Percentiles rank a stretch among this genome's conserved stretches.
Evolutionary conservation across 2,329 filamentous ascomycete species (phyloP).

Genomic region (Colletotrichum tofieldiae): DNA sequence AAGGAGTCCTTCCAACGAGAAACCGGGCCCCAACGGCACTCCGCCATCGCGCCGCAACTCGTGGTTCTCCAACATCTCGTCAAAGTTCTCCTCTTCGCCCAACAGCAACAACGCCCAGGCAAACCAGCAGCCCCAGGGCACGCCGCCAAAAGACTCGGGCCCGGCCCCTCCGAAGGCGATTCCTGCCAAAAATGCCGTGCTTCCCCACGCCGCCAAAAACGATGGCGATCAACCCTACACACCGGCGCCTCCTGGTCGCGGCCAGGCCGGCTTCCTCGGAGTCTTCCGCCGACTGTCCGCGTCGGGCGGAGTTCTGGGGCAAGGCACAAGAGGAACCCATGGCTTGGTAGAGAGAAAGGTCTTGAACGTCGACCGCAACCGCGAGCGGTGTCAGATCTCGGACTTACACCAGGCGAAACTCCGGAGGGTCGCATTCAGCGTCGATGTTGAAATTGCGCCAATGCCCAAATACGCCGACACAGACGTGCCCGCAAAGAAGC

Average conservation of each 20-base stretch:
- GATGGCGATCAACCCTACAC: constrained; percentile 78
- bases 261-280: constrained; percentile 81
- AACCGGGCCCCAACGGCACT: constrained; percentile 49
- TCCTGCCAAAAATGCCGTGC: constrained; percentile 71
- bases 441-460: constrained; percentile 96
- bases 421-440: constrained; percentile 92
- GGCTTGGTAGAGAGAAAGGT: constrained; percentile 85
- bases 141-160: constrained; percentile 52
- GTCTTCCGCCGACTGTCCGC: constrained; percentile 89
- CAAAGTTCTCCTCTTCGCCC: constrained; percentile 84
- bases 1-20: constrained; percentile 53
- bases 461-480: constrained; percentile 83
- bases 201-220: constrained; percentile 69
- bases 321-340: constrained; percentile 65
- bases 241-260: constrained; percentile 80
- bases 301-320: constrained; percentile 67
- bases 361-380: constrained; percentile 86
- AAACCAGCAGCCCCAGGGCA: constrained; percentile 52
- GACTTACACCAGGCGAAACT: constrained; percentile 88
- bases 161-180: constrained; percentile 60
- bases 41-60: constrained; percentile 76
- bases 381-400: constrained; percentile 83
- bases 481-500: constrained; percentile 58
- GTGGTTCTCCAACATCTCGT: constrained; percentile 95
- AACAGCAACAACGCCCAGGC: constrained; percentile 53